These are phyloP conservation scores for Eleusine indica DNA, from an alignment of 176 grass and related monocot species.

Conservation along the genomic window DNA sequence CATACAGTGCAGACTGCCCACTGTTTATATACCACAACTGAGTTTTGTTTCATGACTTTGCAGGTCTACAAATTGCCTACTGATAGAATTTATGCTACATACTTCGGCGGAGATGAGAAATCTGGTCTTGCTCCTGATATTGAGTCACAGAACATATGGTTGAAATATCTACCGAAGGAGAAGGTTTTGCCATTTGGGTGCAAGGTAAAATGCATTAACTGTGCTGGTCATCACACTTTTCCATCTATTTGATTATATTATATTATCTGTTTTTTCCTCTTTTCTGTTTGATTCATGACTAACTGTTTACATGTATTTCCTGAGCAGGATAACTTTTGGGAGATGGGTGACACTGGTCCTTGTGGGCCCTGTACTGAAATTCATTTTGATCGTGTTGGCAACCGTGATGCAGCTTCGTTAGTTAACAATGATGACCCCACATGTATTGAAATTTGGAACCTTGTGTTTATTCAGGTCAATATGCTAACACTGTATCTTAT, in stretches of 20 bases:
- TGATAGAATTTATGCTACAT: constrained; percentile 89
- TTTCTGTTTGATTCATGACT: background rate
- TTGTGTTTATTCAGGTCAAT: constrained; percentile 94
- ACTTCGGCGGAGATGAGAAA: constrained; percentile 94
- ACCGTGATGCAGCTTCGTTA: constrained; percentile 74
- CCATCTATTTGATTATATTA: background rate
- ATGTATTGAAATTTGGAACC: constrained; percentile 97
- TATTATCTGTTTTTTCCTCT: background rate
- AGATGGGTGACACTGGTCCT: constrained; percentile 93
- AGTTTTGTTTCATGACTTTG: constrained; percentile 37
- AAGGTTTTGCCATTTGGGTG: constrained; percentile 88
- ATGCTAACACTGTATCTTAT: background rate
- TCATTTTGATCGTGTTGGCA: constrained; percentile 87
- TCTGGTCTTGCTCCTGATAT: constrained; percentile 57
- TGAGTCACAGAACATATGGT: constrained; percentile 75
- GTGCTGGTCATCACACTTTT: background rate
- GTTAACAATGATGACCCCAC: constrained; percentile 94
- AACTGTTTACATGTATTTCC: constrained; percentile 5
- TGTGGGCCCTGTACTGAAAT: constrained; percentile 98
- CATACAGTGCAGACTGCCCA: background rate
- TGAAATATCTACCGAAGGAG: constrained; percentile 66
- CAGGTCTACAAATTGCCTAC: constrained; percentile 92
- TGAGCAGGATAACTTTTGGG: constrained; percentile 93
- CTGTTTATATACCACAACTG: constrained; percentile 10
- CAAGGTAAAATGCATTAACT: constrained; percentile 59